A percentile compares a stretch with the other conserved stretches of the same genome.
phyloP scores from a whole-genome alignment of 352 stramenopile genomes.

The Phytophthora melonis region DNA sequence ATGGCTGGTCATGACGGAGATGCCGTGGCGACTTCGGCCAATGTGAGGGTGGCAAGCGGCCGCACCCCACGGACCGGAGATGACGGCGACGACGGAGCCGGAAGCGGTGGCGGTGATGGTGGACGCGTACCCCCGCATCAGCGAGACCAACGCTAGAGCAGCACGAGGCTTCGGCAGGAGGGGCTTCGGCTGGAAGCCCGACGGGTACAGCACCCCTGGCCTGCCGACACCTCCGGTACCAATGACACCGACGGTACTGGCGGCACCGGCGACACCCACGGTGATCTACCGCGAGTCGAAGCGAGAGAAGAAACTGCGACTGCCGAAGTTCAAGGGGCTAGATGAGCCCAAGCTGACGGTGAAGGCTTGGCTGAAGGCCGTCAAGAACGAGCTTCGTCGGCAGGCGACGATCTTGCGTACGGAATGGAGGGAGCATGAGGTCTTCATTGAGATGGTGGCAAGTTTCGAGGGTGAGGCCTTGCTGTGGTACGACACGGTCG shows the following conservation, averaged over 20 bases:
- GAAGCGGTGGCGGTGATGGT: neutral
- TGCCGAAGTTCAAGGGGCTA: slow-evolving; percentile 5
- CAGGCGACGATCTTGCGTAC: neutral
- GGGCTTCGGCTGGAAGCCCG: neutral
- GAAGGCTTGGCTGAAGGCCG: slow-evolving; percentile 1
- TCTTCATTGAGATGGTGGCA: slow-evolving; percentile 3
- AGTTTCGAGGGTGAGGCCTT: neutral
- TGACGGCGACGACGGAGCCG: too few relatives aligned
- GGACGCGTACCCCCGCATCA: too few relatives aligned
- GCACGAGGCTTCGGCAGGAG: too few relatives aligned
- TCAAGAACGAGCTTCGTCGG: slow-evolving; percentile 2
- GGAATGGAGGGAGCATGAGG: neutral
- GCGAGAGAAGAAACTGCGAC: slow-evolving; percentile 1
- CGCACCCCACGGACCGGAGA: neutral
- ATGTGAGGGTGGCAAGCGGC: neutral
- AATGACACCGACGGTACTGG: too few relatives aligned
- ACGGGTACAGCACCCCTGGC: neutral
- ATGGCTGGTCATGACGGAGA: neutral
- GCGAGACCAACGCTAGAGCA: too few relatives aligned
- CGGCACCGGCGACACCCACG: neutral
- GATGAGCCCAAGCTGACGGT: slow-evolving; percentile 3
- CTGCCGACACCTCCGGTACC: neutral
- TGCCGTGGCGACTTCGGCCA: neutral
- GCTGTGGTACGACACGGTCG: neutral
- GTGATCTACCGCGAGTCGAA: neutral